Evolutionary conservation across 1,139 yeast species (phyloP).

Genomic region (Chernovozyma aurita): DNA sequence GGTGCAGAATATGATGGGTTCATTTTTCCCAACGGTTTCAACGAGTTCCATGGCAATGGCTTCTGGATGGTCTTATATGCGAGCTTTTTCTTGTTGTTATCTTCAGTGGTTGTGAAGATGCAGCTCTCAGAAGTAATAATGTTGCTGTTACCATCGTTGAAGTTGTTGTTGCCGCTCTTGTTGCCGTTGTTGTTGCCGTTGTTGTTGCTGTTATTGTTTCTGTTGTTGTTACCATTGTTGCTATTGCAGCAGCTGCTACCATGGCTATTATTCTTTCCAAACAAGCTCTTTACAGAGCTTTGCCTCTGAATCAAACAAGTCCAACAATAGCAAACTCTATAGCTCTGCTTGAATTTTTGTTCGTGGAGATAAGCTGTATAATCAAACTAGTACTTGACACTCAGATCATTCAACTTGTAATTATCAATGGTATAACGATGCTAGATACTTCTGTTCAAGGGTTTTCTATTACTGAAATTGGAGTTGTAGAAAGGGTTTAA

Average conservation of each 20-base stretch:
- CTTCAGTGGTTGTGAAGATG: neutral
- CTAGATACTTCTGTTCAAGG: slow-evolving; percentile 1
- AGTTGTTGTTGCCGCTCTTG: too few relatives aligned
- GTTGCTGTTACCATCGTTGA: too few relatives aligned
- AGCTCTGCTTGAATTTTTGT: slow-evolving; percentile 4
- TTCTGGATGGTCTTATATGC: slow-evolving; percentile 1
- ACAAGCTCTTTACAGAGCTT: slow-evolving; percentile 4
- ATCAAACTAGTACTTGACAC: slow-evolving; percentile 1
- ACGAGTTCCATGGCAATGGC: slow-evolving; percentile 6
- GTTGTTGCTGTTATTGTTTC: too few relatives aligned
- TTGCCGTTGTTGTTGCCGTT: too few relatives aligned
- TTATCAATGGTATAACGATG: slow-evolving; percentile 1
- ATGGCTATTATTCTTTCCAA: neutral
- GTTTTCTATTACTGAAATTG: slow-evolving; percentile 2
- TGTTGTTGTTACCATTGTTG: too few relatives aligned
- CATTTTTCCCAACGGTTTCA: neutral
- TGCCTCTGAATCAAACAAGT: slow-evolving; percentile 1
- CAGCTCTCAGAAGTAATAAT: neutral
- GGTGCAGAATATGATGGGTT: neutral
- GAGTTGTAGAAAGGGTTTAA: slow-evolving; percentile 22
- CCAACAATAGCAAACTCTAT: slow-evolving; percentile 5
- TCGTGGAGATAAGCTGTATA: slow-evolving; percentile 2
- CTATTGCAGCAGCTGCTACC: too few relatives aligned
- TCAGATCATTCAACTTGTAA: neutral
- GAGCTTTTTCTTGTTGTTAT: neutral